Evolutionary conservation across 2,329 filamentous ascomycete species (phyloP).

Genomic region (Calonectria hongkongensis): DNA sequence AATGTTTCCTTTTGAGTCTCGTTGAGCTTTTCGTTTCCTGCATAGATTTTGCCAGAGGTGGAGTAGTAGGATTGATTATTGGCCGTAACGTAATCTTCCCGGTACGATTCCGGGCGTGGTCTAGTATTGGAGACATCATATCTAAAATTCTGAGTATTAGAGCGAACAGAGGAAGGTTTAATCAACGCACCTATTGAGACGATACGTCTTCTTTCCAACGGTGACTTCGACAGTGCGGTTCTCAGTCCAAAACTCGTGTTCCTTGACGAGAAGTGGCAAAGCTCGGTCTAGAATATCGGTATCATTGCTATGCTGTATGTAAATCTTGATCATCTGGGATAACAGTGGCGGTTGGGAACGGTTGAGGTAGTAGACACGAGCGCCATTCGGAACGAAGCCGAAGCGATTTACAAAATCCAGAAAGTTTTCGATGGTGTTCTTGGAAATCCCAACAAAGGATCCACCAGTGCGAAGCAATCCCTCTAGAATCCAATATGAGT

Average conservation of each 20-base stretch:
- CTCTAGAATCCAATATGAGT: conserved; percentile 81
- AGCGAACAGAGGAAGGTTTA: not conserved
- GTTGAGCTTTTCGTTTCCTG: conserved; percentile 69
- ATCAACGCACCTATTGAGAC: conserved; percentile 70
- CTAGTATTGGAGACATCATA: conserved; percentile 79
- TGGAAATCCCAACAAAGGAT: conserved; percentile 77
- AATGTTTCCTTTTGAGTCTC: conserved; percentile 70
- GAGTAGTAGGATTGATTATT: conserved; percentile 79
- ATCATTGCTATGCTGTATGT: conserved; percentile 79
- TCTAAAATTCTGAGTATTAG: conserved; percentile 53
- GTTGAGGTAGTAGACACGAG: conserved; percentile 80
- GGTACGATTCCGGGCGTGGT: conserved; percentile 80
- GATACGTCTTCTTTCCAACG: conserved; percentile 68
- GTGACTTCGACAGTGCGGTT: conserved; percentile 76
- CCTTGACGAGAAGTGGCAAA: conserved; percentile 76
- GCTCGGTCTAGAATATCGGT: conserved; percentile 76
- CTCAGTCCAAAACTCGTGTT: conserved; percentile 77
- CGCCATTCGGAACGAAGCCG: conserved; percentile 81
- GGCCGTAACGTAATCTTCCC: conserved; percentile 79
- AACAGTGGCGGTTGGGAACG: conserved; percentile 80
- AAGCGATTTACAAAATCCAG: conserved; percentile 78
- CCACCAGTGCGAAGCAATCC: conserved; percentile 79
- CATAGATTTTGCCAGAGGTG: conserved; percentile 74
- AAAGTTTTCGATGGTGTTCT: conserved; percentile 82
- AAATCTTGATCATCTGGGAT: conserved; percentile 79